A percentile compares a stretch with the other conserved stretches of the same genome.
phyloP scores from a whole-genome alignment of 441 rosid species.

The Biscutella laevigata region DNA sequence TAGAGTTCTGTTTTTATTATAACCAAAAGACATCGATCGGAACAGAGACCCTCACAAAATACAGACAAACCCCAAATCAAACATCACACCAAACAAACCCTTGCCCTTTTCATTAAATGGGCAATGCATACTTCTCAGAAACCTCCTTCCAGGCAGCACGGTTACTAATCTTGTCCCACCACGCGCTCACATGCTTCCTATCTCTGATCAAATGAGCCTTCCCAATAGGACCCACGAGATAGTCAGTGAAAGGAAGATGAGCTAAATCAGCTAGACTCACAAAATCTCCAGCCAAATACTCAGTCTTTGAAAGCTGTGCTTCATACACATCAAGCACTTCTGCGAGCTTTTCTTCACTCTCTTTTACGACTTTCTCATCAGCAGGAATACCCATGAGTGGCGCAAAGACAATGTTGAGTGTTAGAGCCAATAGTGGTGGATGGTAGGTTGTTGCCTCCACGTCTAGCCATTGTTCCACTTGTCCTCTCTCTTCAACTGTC shows the following conservation, averaged over 20 bases:
- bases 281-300: conserved; percentile 57
- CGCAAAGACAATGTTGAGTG: conserved; percentile 36
- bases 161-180: conserved; percentile 66
- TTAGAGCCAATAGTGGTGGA: conserved; percentile 35
- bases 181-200: conserved; percentile 46
- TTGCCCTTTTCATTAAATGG: not conserved
- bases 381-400: conserved; percentile 29
- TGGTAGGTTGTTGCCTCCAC: conserved; percentile 44
- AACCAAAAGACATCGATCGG: not conserved
- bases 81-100: not conserved
- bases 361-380: conserved; percentile 43
- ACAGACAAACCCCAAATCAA: not conserved
- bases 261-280: conserved; percentile 63
- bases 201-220: conserved; percentile 27
- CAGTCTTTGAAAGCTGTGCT: conserved; percentile 39
- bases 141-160: conserved; percentile 59
- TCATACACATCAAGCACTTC: conserved; percentile 53
- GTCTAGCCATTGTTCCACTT: conserved; percentile 67
- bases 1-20: conserved; percentile 7
- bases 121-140: conserved; percentile 13
- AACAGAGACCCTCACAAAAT: not conserved
- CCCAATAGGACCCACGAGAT: conserved; percentile 29
- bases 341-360: conserved; percentile 49
- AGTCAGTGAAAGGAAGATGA: conserved; percentile 46
- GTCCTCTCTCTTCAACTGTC: conserved; percentile 47